These are phyloP conservation scores for Tulasnella sp. DNA, from an alignment of 768 basidiomycete genomes.

Conservation along the genomic window DNA sequence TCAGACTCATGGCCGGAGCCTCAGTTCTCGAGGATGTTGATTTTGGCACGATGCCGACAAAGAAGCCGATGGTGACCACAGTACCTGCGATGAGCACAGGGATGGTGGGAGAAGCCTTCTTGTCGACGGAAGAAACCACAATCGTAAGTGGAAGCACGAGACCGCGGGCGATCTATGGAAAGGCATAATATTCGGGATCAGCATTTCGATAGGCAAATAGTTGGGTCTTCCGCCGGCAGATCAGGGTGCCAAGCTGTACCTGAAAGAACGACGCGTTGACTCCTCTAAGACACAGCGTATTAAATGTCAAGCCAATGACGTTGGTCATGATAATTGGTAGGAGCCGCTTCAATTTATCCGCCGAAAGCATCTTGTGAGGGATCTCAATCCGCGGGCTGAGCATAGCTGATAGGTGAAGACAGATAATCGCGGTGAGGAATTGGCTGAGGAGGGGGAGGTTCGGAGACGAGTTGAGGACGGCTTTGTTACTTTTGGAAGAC, in stretches of 20 bases:
- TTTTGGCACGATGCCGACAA: conserved; percentile 51
- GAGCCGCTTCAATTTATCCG: conserved; percentile 44
- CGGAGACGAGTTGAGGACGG: conserved; percentile 55
- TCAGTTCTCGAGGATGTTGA: conserved; percentile 27
- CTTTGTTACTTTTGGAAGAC: conserved; percentile 49
- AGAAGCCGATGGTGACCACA: conserved; percentile 64
- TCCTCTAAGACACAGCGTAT: conserved; percentile 63
- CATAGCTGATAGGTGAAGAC: conserved; percentile 46
- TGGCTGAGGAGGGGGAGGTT: conserved; percentile 56
- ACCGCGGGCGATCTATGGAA: conserved; percentile 64
- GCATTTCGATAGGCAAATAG: not conserved
- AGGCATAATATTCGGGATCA: not conserved
- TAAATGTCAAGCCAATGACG: conserved; percentile 67
- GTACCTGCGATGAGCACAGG: conserved; percentile 49
- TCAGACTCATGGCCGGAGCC: conserved; percentile 35
- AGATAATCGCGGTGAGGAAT: conserved; percentile 54
- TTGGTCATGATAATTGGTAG: conserved; percentile 54
- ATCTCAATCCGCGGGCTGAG: conserved; percentile 42
- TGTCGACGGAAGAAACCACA: conserved; percentile 51
- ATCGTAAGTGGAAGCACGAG: conserved; percentile 78
- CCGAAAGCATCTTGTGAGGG: conserved; percentile 37
- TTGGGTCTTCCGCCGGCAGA: not conserved
- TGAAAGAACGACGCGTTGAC: conserved; percentile 79
- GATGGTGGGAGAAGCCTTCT: conserved; percentile 41
- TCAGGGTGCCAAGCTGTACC: conserved; percentile 29